Conservation (phyloP, 495 filamentous ascomycete genomes). For the Articulospora tetracladia region DNA sequence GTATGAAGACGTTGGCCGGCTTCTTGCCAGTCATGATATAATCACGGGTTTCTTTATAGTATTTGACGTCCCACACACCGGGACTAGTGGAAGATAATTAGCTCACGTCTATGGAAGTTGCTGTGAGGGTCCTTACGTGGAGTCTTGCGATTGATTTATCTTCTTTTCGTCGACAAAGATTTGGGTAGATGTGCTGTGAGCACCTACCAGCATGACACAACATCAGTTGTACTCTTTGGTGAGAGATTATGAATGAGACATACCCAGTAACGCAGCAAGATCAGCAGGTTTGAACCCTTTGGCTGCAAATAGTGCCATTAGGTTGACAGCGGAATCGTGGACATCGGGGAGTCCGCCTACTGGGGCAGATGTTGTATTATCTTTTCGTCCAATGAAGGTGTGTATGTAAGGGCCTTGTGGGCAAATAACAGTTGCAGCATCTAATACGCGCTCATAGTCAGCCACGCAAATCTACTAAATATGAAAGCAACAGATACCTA, state of each 20-base stretch:
- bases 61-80: conserved; percentile 31
- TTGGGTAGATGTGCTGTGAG: conserved; percentile 23
- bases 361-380: conserved; percentile 14
- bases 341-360: conserved; percentile 24
- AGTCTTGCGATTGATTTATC: not conserved
- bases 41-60: conserved; percentile 19
- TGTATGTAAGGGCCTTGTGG: conserved; percentile 25
- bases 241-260: not conserved
- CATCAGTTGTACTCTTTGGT: not conserved
- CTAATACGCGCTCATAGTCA: not conserved
- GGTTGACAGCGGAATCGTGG: conserved; percentile 14
- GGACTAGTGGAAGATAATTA: not conserved
- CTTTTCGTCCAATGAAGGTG: conserved; percentile 27
- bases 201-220: conserved; percentile 8
- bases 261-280: conserved; percentile 24
- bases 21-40: conserved; percentile 9
- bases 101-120: not conserved
- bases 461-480: not conserved
- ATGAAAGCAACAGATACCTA: not conserved
- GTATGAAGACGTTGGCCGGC: not conserved
- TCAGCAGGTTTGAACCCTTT: conserved; percentile 28
- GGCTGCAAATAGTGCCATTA: conserved; percentile 25
- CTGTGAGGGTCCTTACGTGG: not conserved
- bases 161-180: conserved; percentile 5
- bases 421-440: conserved; percentile 27